Percentiles rank a stretch among this genome's conserved stretches.
These are phyloP conservation scores for Picocystis salinarum DNA, from an alignment of 139 green algal genomes.

Conservation along the genomic window DNA sequence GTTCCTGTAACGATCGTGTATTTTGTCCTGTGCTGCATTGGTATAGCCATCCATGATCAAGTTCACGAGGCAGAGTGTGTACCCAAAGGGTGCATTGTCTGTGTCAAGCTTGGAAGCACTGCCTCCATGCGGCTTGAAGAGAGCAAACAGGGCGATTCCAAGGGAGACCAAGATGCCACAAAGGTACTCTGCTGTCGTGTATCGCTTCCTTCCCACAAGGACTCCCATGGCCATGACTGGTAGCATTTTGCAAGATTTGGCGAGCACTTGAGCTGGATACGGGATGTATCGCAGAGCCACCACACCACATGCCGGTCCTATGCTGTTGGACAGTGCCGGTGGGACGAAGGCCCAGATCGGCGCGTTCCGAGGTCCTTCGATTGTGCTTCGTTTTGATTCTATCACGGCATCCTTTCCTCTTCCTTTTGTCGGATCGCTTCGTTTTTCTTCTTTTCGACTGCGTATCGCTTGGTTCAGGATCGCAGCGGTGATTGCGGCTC, in stretches of 20 bases:
- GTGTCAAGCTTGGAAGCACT: conserved; percentile 42
- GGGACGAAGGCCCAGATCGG: conserved; percentile 51
- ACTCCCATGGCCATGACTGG: conserved; percentile 86
- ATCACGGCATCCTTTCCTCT: conserved; percentile 4
- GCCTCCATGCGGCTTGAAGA: conserved; percentile 33
- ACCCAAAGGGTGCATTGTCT: conserved; percentile 72
- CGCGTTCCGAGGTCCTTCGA: conserved; percentile 5
- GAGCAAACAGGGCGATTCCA: conserved; percentile 59
- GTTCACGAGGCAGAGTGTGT: conserved; percentile 77
- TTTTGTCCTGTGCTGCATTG: conserved; percentile 54
- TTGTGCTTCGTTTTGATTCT: no score
- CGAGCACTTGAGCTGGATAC: conserved; percentile 57
- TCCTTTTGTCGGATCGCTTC: conserved; percentile 1
- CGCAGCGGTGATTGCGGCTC: background rate
- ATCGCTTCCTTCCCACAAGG: conserved; percentile 59
- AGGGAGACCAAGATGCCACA: conserved; percentile 60
- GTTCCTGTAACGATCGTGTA: conserved; percentile 6
- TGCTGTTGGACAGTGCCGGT: conserved; percentile 56
- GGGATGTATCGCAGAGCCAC: conserved; percentile 81
- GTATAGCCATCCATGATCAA: conserved; percentile 90
- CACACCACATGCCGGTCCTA: conserved; percentile 74
- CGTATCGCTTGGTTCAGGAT: background rate
- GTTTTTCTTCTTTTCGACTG: no score
- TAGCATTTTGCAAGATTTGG: conserved; percentile 94
- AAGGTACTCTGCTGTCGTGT: conserved; percentile 65